phyloP scores from a whole-genome alignment of 352 stramenopile genomes.

The Pythium oligandrum region DNA sequence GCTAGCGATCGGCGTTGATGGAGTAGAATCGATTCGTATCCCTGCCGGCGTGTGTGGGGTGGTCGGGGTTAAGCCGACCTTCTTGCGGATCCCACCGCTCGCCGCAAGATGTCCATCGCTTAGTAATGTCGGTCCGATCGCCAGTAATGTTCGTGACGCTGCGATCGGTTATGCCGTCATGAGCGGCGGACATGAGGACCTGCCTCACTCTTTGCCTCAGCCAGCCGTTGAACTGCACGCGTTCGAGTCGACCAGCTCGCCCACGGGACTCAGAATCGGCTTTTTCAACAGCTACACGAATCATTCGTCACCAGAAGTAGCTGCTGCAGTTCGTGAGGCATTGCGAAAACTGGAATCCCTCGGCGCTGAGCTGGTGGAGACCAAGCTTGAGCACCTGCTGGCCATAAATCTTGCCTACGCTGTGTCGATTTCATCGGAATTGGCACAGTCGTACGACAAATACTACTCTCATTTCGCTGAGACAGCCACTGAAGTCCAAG shows the following conservation, averaged over 20 bases:
- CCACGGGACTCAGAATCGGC: slow-evolving; percentile 67
- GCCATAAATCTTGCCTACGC: slow-evolving; percentile 76
- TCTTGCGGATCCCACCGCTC: slow-evolving; percentile 62
- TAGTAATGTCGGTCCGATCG: slow-evolving; percentile 76
- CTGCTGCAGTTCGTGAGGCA: slow-evolving; percentile 32
- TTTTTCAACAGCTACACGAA: slow-evolving; percentile 73
- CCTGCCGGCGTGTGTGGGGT: slow-evolving; percentile 81
- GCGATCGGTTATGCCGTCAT: slow-evolving; percentile 86
- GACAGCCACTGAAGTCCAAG: slow-evolving; percentile 68
- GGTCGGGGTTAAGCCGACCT: slow-evolving; percentile 89
- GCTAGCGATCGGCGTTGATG: slow-evolving; percentile 82
- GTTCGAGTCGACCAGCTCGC: slow-evolving; percentile 55
- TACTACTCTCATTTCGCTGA: slow-evolving; percentile 49
- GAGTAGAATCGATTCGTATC: slow-evolving; percentile 88
- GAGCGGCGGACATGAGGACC: slow-evolving; percentile 42
- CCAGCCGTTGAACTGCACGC: slow-evolving; percentile 39
- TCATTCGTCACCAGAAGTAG: slow-evolving; percentile 60
- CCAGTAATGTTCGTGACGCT: slow-evolving; percentile 66
- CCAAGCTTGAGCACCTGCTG: slow-evolving; percentile 69
- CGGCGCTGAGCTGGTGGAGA: slow-evolving; percentile 70
- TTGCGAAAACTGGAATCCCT: slow-evolving; percentile 41
- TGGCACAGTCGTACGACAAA: slow-evolving; percentile 64
- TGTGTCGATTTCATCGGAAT: slow-evolving; percentile 78
- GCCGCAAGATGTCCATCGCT: slow-evolving; percentile 55
- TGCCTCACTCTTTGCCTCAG: slow-evolving; percentile 45